Base-by-base conservation (phyloP, 148 eudicot genomes). In the Pouteria glomerata region DNA sequence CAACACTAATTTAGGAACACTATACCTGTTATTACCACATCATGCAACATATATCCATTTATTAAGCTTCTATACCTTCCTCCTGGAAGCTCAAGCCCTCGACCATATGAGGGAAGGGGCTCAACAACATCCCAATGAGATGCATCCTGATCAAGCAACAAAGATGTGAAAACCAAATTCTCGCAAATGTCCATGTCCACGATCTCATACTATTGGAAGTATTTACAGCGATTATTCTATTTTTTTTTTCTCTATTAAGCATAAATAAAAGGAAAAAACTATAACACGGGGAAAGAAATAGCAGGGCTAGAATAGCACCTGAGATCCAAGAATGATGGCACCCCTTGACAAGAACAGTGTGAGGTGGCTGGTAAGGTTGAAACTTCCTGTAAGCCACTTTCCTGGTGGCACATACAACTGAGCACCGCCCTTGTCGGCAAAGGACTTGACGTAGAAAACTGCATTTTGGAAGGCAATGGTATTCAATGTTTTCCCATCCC, bases 371-470 rank as follows among this genome's bases (percentile, higher is more conserved):
- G 86, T 86, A 47, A 86, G 89, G 67, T 81, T 83, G 69, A 86
- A 74, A 75, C 86, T 83, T 41, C 85, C 85, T 0, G 85, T 86
- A 34, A 83, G 85, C 89, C 89, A 86, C 61, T 58, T 72, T 16
- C 89, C 89, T 15, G 81, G 68, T 8, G 89, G 89, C 61, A 86
- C 85, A 57, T 86, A 86, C 45, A 86, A 45, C 67, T 83, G 89
- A 2, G 89, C 89, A 2, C 89, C 89, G 23, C 89, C 89, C 74
- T 86, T 86, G 50, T 86, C 89, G 0, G 86, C 83, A 73, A 86
- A 86, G 10, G 89, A 83, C 42, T 81, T 81, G 37, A 83, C 84
- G 72, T 86, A 86, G 76, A 83, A 86, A 31, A 86, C 81, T 44
- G 89, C 89, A 70, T 86, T 86, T 26, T 83, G 86, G 61, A 86